These are phyloP conservation scores for Scedosporium apiospermum DNA, from an alignment of 2,329 filamentous ascomycete genomes.

Conservation along the genomic window DNA sequence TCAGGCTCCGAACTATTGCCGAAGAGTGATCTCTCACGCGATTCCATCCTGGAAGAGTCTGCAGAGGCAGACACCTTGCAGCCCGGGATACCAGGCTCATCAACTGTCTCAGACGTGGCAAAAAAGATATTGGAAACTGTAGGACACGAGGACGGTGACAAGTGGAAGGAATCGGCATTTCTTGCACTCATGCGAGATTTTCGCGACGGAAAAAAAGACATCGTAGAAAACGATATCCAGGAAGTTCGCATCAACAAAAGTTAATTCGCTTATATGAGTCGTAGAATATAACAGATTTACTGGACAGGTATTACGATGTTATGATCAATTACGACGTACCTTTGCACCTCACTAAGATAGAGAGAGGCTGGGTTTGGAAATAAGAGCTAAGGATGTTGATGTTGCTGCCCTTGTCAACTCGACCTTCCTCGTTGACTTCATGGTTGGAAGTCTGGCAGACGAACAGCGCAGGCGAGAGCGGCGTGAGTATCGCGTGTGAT, in stretches of 20 bases:
- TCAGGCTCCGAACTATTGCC: not conserved
- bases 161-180: conserved; percentile 37
- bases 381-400: no score
- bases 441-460: no score
- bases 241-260: conserved; percentile 12
- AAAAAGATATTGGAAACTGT: conserved; percentile 32
- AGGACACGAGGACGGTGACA: conserved; percentile 33
- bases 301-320: not conserved
- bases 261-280: not conserved
- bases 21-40: not conserved
- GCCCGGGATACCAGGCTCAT: not conserved
- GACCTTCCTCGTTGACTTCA: no score
- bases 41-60: not conserved
- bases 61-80: not conserved
- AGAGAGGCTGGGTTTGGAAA: no score
- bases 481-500: no score
- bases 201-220: conserved; percentile 33
- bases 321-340: no score
- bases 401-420: no score
- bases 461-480: no score
- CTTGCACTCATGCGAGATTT: conserved; percentile 35
- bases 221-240: conserved; percentile 30
- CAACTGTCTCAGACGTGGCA: conserved; percentile 31
- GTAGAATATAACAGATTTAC: not conserved
- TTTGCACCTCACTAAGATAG: no score